These are phyloP conservation scores for Kodamaea neixiangensis DNA, from an alignment of 805 yeast species.

Conservation along the genomic window DNA sequence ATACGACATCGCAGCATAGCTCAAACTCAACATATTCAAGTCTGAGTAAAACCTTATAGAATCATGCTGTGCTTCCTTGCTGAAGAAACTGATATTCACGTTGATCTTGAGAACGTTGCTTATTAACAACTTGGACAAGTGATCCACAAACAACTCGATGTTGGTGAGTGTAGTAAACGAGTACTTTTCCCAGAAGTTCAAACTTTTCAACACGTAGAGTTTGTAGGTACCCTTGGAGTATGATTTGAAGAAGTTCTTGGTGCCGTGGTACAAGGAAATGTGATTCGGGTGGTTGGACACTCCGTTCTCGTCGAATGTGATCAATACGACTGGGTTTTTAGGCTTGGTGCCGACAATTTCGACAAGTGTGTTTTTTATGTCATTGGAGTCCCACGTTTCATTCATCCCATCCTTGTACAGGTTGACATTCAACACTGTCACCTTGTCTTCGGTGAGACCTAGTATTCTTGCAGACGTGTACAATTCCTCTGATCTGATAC, in stretches of 20 bases:
- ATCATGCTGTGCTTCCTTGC: constrained; percentile 18
- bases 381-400: constrained; percentile 57
- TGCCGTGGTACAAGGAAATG: constrained; percentile 58
- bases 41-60: constrained; percentile 43
- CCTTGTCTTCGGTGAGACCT: constrained; percentile 46
- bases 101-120: constrained; percentile 34
- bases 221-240: constrained; percentile 14
- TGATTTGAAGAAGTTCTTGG: constrained; percentile 29
- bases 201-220: constrained; percentile 35
- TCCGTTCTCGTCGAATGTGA: constrained; percentile 83
- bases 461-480: constrained; percentile 52
- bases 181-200: constrained; percentile 49
- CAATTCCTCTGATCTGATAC: constrained; percentile 61
- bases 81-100: constrained; percentile 41
- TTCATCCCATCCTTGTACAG: constrained; percentile 64
- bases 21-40: constrained; percentile 40
- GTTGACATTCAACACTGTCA: constrained; percentile 44
- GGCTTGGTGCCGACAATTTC: constrained; percentile 22
- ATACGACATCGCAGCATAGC: constrained; percentile 71
- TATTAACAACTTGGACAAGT: constrained; percentile 33
- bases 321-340: constrained; percentile 37
- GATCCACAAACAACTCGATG: constrained; percentile 39
- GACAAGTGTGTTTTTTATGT: constrained; percentile 41
- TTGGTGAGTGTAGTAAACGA: constrained; percentile 47
- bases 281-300: constrained; percentile 91